These are phyloP conservation scores for Cinchona pubescens DNA, from an alignment of 257 asterid species.

Conservation along the genomic window DNA sequence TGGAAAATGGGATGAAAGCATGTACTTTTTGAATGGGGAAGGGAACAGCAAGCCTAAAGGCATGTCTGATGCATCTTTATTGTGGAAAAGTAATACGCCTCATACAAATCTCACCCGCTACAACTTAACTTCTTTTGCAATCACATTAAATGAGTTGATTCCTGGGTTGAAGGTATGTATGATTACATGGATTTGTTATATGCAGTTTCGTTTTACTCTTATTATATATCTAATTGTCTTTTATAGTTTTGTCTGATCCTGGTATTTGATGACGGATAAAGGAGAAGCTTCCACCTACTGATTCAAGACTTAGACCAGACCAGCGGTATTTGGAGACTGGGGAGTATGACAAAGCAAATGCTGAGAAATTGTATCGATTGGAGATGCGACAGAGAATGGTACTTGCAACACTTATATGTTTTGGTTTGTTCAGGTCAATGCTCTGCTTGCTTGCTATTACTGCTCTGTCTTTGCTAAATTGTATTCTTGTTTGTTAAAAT, in stretches of 20 bases:
- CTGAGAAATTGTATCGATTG: conserved; percentile 77
- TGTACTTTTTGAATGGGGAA: conserved; percentile 61
- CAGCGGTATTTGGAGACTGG: conserved; percentile 89
- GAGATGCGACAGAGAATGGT: conserved; percentile 93
- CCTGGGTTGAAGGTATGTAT: conserved; percentile 75
- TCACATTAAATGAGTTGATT: conserved; percentile 77
- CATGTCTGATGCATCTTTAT: conserved; percentile 44
- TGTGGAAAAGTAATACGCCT: conserved; percentile 70
- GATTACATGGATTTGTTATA: conserved; percentile 11
- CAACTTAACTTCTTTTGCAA: conserved; percentile 77
- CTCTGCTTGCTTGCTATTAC: too few relatives aligned
- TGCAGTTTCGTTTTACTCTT: conserved; percentile 19
- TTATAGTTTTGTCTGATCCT: conserved; percentile 50
- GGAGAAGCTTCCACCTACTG: conserved; percentile 98
- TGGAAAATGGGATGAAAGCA: conserved; percentile 95
- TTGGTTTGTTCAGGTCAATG: background rate
- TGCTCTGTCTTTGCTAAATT: too few relatives aligned
- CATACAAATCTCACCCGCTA: conserved; percentile 66
- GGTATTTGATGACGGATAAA: conserved; percentile 50
- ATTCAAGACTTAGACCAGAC: conserved; percentile 92
- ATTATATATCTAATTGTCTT: conserved; percentile 29
- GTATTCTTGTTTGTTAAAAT: background rate
- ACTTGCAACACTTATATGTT: background rate
- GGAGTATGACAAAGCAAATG: conserved; percentile 81
- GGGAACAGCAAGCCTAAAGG: conserved; percentile 53